Conservation (phyloP, 1,284 basidiomycete genomes). For the Malassezia equina region DNA sequence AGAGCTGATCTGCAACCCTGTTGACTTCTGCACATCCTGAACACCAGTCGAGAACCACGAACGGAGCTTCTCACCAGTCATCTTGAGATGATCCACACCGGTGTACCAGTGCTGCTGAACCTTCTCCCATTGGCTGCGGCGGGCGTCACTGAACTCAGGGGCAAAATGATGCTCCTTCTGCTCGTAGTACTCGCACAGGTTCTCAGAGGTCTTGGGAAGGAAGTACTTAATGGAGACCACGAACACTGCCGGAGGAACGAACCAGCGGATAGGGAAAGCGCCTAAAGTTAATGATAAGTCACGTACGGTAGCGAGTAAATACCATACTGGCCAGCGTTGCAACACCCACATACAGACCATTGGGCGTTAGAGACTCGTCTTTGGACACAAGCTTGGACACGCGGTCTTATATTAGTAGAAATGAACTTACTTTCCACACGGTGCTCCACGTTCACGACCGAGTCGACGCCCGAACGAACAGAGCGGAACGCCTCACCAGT, state of each 20-base stretch:
- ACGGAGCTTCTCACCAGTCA: constrained; percentile 18
- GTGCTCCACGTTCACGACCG: constrained; percentile 38
- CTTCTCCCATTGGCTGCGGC: constrained; percentile 12
- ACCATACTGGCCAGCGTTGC: constrained; percentile 77
- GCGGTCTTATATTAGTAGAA: constrained; percentile 20
- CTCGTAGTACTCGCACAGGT: constrained; percentile 33
- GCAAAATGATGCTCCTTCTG: constrained; percentile 23
- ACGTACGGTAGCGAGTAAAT: constrained; percentile 63
- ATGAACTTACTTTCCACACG: constrained; percentile 28
- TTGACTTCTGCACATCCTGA: constrained; percentile 28
- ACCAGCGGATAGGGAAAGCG: constrained; percentile 39
- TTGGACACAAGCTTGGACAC: constrained; percentile 56
- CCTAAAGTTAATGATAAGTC: constrained; percentile 2
- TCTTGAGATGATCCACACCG: constrained; percentile 20
- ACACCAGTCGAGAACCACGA: constrained; percentile 22
- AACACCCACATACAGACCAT: constrained; percentile 60
- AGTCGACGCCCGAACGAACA: constrained; percentile 22
- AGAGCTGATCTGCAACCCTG: constrained; percentile 29
- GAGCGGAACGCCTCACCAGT: constrained; percentile 19
- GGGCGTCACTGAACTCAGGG: constrained; percentile 25
- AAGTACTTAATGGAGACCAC: constrained; percentile 41
- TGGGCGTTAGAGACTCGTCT: constrained; percentile 72
- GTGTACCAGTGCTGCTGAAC: constrained; percentile 7
- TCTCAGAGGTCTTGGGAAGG: constrained; percentile 39
- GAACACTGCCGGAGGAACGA: constrained; percentile 36